These are phyloP conservation scores for Fragaria nilgerrensis DNA, from an alignment of 306 rosid species.

Conservation along the genomic window DNA sequence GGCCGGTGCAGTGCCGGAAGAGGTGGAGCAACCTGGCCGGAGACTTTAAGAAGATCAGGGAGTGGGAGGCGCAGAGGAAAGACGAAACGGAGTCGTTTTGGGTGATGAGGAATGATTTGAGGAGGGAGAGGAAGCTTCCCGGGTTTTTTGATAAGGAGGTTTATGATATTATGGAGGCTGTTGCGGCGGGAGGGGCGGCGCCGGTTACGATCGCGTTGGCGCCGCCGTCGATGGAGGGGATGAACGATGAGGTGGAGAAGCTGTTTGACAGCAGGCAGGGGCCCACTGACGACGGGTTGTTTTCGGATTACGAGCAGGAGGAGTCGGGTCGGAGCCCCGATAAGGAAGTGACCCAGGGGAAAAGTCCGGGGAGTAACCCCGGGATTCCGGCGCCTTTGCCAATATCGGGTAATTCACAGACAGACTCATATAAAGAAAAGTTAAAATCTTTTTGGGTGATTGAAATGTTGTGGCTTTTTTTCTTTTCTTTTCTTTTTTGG, in stretches of 20 bases:
- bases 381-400: slow-evolving; percentile 57
- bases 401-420: slow-evolving; percentile 52
- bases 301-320: slow-evolving; percentile 74
- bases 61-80: slow-evolving; percentile 73
- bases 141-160: slow-evolving; percentile 91
- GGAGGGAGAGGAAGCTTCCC: slow-evolving; percentile 87
- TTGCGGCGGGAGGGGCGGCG: slow-evolving; percentile 18
- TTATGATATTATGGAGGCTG: slow-evolving; percentile 77
- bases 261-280: slow-evolving; percentile 62
- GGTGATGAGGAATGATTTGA: slow-evolving; percentile 90
- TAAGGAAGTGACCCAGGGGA: slow-evolving; percentile 35
- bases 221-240: slow-evolving; percentile 2
- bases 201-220: slow-evolving; percentile 26
- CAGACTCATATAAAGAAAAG: background rate
- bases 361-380: slow-evolving; percentile 15
- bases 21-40: slow-evolving; percentile 99
- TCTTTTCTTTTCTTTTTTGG: background rate
- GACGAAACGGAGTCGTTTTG: slow-evolving; percentile 92
- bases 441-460: background rate
- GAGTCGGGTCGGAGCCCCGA: slow-evolving; percentile 51
- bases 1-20: slow-evolving; percentile 96
- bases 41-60: slow-evolving; percentile 91
- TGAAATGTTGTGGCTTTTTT: slow-evolving; percentile 1
- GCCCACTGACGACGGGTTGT: slow-evolving; percentile 65
- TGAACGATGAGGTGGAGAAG: slow-evolving; percentile 34